phyloP scores from a whole-genome alignment of 2,329 filamentous ascomycete genomes.

The Davidsoniella virescens region DNA sequence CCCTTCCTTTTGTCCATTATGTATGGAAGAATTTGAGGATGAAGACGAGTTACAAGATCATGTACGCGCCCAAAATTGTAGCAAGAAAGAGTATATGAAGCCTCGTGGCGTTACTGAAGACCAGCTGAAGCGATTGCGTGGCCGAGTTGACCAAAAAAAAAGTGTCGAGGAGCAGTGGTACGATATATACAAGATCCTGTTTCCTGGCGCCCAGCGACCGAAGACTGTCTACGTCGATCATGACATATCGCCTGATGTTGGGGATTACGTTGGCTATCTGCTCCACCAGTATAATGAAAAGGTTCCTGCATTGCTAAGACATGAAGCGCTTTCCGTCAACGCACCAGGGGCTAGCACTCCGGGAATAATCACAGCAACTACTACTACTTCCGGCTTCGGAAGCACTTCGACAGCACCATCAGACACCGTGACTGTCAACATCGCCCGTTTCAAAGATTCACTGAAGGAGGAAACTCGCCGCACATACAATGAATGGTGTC shows the following conservation, averaged over 20 bases:
- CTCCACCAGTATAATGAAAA: constrained; percentile 6
- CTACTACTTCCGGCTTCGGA: not conserved
- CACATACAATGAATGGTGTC: constrained; percentile 9
- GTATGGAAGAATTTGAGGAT: constrained; percentile 13
- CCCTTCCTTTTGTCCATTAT: constrained; percentile 16
- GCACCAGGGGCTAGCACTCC: not conserved
- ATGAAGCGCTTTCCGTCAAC: not conserved
- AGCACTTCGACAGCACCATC: not conserved
- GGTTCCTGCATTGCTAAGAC: not conserved
- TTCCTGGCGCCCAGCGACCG: constrained; percentile 13
- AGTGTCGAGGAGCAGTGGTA: constrained; percentile 16
- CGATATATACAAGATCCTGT: constrained; percentile 15
- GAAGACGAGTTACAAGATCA: constrained; percentile 14
- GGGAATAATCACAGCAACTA: not conserved
- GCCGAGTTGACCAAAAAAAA: constrained; percentile 15
- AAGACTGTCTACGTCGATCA: constrained; percentile 15
- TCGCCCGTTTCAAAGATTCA: constrained; percentile 1
- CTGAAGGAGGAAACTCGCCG: constrained; percentile 6
- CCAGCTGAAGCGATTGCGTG: constrained; percentile 14
- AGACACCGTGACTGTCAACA: not conserved
- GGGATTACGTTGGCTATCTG: constrained; percentile 14
- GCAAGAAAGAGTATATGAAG: constrained; percentile 8
- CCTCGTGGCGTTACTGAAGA: constrained; percentile 15
- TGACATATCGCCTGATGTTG: constrained; percentile 14
- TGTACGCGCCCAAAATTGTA: constrained; percentile 11